These are phyloP conservation scores for Ceratobasidium sp. DNA, from an alignment of 1,284 basidiomycete species.

Conservation along the genomic window DNA sequence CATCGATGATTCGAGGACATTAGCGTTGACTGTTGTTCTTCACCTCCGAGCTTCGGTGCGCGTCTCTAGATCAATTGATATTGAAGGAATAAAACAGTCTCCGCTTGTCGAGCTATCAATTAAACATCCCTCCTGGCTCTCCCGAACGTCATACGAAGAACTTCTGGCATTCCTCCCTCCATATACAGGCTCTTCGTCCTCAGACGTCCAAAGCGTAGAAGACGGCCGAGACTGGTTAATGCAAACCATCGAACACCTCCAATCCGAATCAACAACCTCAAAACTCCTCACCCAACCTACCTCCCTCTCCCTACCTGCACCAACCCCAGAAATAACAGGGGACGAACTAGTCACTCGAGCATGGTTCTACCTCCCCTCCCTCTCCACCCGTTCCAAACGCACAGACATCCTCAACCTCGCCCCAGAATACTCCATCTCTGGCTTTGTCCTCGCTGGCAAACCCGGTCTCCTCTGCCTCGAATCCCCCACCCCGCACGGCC, in stretches of 20 bases:
- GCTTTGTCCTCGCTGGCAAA: constrained; percentile 47
- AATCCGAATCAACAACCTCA: constrained; percentile 23
- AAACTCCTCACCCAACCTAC: background rate
- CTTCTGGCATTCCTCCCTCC: constrained; percentile 20
- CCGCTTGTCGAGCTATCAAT: constrained; percentile 32
- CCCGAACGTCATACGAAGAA: constrained; percentile 28
- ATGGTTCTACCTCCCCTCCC: constrained; percentile 48
- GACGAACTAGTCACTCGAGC: constrained; percentile 37
- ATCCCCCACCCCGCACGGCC: constrained; percentile 36
- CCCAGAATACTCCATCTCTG: constrained; percentile 43
- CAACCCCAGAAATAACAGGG: background rate
- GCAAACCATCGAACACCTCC: constrained; percentile 40
- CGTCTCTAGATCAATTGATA: background rate
- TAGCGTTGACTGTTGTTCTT: background rate
- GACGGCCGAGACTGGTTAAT: constrained; percentile 42
- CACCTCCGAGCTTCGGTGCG: background rate
- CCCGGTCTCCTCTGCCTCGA: constrained; percentile 47
- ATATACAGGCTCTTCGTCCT: background rate
- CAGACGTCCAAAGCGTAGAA: constrained; percentile 28
- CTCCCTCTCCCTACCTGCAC: background rate
- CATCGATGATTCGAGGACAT: background rate
- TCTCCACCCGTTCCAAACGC: constrained; percentile 46
- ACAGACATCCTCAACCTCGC: constrained; percentile 46
- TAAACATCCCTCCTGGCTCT: constrained; percentile 41
- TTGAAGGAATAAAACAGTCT: background rate